phyloP scores from a whole-genome alignment of 805 yeast genomes.

The Metschnikowia anglica region DNA sequence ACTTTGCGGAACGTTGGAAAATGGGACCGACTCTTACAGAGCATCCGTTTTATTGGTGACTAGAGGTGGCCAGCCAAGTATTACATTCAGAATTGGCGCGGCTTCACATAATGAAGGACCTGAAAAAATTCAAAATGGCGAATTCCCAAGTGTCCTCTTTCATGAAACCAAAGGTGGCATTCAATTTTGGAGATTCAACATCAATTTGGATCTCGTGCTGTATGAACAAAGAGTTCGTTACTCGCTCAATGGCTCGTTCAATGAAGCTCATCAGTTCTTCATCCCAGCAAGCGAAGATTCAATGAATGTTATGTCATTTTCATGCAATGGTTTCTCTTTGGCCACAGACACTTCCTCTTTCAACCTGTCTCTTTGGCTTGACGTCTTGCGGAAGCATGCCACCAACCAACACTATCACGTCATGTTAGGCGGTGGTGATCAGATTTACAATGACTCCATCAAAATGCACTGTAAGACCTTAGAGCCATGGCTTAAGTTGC shows the following conservation, averaged over 20 bases:
- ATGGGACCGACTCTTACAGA: slow-evolving; percentile 50
- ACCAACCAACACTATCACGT: slow-evolving; percentile 67
- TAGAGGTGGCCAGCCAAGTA: slow-evolving; percentile 38
- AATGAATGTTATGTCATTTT: slow-evolving; percentile 79
- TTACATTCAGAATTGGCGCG: slow-evolving; percentile 41
- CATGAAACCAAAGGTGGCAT: slow-evolving; percentile 45
- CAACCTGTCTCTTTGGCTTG: slow-evolving; percentile 82
- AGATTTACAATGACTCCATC: slow-evolving; percentile 83
- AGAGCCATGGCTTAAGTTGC: slow-evolving; percentile 61
- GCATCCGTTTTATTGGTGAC: slow-evolving; percentile 70
- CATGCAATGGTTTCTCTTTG: slow-evolving; percentile 89
- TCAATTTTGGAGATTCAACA: slow-evolving; percentile 64
- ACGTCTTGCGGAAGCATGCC: slow-evolving; percentile 69
- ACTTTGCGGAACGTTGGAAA: slow-evolving; percentile 61
- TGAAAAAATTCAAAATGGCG: slow-evolving; percentile 32
- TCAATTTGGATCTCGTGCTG: slow-evolving; percentile 48
- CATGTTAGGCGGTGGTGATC: slow-evolving; percentile 98
- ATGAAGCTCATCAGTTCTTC: slow-evolving; percentile 47
- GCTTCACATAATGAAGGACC: slow-evolving; percentile 19
- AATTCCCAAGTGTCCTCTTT: slow-evolving; percentile 46
- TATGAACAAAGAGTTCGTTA: slow-evolving; percentile 67
- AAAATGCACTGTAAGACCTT: slow-evolving; percentile 56
- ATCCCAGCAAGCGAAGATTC: slow-evolving; percentile 63
- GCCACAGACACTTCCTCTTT: slow-evolving; percentile 64
- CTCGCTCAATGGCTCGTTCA: slow-evolving; percentile 44